A percentile compares a stretch with the other conserved stretches of the same genome.
These are phyloP conservation scores for Camelina sativa DNA, from an alignment of 345 rosid genomes.

Conservation along the genomic window DNA sequence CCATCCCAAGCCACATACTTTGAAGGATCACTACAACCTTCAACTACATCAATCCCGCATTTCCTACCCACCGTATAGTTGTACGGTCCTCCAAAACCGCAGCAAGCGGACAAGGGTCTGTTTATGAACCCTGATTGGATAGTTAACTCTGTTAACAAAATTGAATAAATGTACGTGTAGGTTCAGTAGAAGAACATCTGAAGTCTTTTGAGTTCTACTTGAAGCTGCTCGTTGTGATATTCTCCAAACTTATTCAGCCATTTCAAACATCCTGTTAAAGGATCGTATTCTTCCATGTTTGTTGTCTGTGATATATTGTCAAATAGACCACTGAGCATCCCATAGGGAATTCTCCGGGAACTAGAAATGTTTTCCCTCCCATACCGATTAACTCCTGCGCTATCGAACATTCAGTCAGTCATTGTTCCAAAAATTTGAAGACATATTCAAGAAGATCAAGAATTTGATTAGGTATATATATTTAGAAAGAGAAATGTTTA, in stretches of 20 bases:
- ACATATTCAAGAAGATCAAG: not conserved
- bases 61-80: slow-evolving; percentile 15
- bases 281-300: slow-evolving; percentile 46
- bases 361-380: slow-evolving; percentile 55
- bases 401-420: not conserved
- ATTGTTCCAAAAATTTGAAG: not conserved
- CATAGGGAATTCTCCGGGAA: slow-evolving; percentile 50
- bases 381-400: slow-evolving; percentile 51
- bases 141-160: not conserved
- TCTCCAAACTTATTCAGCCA: slow-evolving; percentile 49
- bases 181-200: not conserved
- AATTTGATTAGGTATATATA: no score
- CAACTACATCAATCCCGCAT: slow-evolving; percentile 38
- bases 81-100: slow-evolving; percentile 51
- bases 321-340: slow-evolving; percentile 48
- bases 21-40: slow-evolving; percentile 46
- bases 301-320: slow-evolving; percentile 41
- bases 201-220: slow-evolving; percentile 34
- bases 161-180: slow-evolving; percentile 1
- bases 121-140: slow-evolving; percentile 41
- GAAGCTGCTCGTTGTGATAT: slow-evolving; percentile 49
- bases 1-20: slow-evolving; percentile 54
- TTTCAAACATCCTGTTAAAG: slow-evolving; percentile 48
- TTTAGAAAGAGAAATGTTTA: slow-evolving; percentile 17
- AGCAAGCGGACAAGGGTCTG: slow-evolving; percentile 43